Conservation (phyloP, 768 basidiomycete genomes). For the Pisolithus orientalis region DNA sequence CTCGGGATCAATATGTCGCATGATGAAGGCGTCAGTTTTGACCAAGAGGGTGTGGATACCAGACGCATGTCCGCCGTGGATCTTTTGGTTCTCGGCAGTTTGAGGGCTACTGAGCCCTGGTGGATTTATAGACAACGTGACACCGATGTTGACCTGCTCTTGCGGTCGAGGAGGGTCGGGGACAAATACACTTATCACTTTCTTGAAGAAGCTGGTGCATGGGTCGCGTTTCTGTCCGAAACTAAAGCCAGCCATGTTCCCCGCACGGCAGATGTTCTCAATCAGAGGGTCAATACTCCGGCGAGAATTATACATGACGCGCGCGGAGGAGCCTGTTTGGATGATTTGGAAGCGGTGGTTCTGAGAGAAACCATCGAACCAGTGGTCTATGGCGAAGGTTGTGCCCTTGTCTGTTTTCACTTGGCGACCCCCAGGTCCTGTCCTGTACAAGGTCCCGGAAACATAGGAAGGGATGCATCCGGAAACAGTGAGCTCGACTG, state of each 20-base stretch:
- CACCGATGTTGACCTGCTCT: slow-evolving; percentile 17
- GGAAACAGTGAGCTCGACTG: slow-evolving; percentile 22
- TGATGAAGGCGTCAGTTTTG: slow-evolving; percentile 23
- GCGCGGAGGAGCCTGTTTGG: slow-evolving; percentile 15
- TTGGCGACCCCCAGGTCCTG: slow-evolving; percentile 31
- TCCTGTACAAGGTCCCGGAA: slow-evolving; percentile 32
- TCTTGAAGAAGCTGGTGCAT: slow-evolving; percentile 23
- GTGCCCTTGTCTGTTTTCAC: slow-evolving; percentile 15
- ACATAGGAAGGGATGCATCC: slow-evolving; percentile 31
- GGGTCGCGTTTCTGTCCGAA: slow-evolving; percentile 29
- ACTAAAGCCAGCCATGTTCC: slow-evolving; percentile 9
- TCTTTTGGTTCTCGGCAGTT: slow-evolving; percentile 15
- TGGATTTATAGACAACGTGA: slow-evolving; percentile 27
- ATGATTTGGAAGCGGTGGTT: slow-evolving; percentile 36
- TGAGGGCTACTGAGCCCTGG: slow-evolving; percentile 20
- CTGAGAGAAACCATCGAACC: slow-evolving; percentile 38
- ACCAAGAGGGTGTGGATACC: slow-evolving; percentile 24
- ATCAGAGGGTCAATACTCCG: slow-evolving; percentile 22
- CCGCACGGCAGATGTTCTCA: slow-evolving; percentile 22
- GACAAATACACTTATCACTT: slow-evolving; percentile 25
- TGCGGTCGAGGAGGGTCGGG: slow-evolving; percentile 6
- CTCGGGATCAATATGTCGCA: slow-evolving; percentile 31
- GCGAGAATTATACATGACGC: slow-evolving; percentile 31
- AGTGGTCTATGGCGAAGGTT: slow-evolving; percentile 27
- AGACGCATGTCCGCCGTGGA: slow-evolving; percentile 16